Percentiles rank a stretch among this genome's conserved stretches.
These are phyloP conservation scores for Graphium sp. DNA, from an alignment of 2,329 filamentous ascomycete species.

Conservation along the genomic window DNA sequence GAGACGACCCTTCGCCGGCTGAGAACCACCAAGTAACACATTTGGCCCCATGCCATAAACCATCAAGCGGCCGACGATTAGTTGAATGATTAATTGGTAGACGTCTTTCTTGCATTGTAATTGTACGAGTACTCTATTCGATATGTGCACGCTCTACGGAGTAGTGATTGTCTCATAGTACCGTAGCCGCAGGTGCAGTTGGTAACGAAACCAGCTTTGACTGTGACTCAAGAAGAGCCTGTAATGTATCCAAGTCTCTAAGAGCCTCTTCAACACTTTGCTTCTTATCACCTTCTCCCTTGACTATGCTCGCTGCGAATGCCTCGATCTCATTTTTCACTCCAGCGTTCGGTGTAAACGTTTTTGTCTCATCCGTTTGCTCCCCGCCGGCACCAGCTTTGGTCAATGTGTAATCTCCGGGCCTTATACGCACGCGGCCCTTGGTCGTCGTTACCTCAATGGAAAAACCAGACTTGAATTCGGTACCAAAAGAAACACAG, in stretches of 20 bases:
- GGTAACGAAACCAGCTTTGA: too few relatives aligned
- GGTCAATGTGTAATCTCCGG: conserved; percentile 24
- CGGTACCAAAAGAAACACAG: conserved; percentile 38
- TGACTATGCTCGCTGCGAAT: conserved; percentile 36
- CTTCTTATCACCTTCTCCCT: conserved; percentile 27
- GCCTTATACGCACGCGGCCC: conserved; percentile 31
- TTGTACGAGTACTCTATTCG: too few relatives aligned
- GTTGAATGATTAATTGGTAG: too few relatives aligned
- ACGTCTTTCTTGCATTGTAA: too few relatives aligned
- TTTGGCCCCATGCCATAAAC: too few relatives aligned
- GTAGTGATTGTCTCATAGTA: too few relatives aligned
- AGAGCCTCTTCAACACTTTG: conserved; percentile 41
- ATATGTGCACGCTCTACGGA: too few relatives aligned
- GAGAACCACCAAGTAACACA: too few relatives aligned
- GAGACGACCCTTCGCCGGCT: too few relatives aligned
- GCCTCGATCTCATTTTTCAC: conserved; percentile 43
- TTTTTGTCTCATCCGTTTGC: conserved; percentile 12
- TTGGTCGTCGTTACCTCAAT: conserved; percentile 40
- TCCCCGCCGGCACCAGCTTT: conserved; percentile 16
- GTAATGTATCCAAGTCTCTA: conserved; percentile 41
- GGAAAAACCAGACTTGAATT: conserved; percentile 27
- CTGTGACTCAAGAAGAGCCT: conserved; percentile 11
- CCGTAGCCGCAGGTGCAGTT: too few relatives aligned
- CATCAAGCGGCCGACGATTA: too few relatives aligned
- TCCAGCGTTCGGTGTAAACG: conserved; percentile 31